phyloP scores from a whole-genome alignment of 345 rosid genomes.

The Pugionium dolabratum region DNA sequence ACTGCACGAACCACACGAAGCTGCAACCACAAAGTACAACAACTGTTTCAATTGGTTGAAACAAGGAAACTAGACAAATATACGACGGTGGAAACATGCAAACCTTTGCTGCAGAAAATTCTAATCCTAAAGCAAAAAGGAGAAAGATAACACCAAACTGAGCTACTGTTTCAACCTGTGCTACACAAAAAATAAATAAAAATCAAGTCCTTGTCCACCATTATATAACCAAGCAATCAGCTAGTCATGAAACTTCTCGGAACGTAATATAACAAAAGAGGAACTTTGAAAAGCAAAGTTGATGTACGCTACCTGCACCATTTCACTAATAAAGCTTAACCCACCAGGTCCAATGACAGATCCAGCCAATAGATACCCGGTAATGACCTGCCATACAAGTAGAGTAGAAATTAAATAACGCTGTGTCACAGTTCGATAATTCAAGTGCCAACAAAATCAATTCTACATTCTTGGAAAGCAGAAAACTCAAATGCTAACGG shows the following conservation, averaged over 20 bases:
- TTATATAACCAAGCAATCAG: conserved; percentile 5
- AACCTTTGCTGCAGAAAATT: conserved; percentile 85
- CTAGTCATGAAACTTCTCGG: conserved; percentile 2
- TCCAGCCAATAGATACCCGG: conserved; percentile 92
- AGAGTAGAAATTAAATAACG: neutral
- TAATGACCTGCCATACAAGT: conserved; percentile 64
- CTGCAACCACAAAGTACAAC: conserved; percentile 48
- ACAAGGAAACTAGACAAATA: conserved; percentile 14
- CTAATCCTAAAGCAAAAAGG: conserved; percentile 90
- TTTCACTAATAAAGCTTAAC: conserved; percentile 86
- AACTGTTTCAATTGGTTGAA: conserved; percentile 12
- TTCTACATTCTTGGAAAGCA: neutral
- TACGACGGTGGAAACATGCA: conserved; percentile 24
- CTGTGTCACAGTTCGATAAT: neutral
- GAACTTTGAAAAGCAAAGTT: conserved; percentile 16
- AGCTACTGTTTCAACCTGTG: conserved; percentile 95
- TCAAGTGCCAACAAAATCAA: conserved; percentile 2
- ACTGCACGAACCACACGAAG: conserved; percentile 94
- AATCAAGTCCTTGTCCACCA: conserved; percentile 31
- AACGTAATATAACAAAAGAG: conserved; percentile 10
- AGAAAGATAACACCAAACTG: conserved; percentile 98
- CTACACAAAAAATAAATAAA: conserved; percentile 2
- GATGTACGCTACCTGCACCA: conserved; percentile 84
- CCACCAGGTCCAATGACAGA: conserved; percentile 96
- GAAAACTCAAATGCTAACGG: conserved; percentile 5